A percentile compares a stretch with the other conserved stretches of the same genome.
Evolutionary conservation across 257 asterid species (phyloP).

Genomic region (Henckelia pumila): DNA sequence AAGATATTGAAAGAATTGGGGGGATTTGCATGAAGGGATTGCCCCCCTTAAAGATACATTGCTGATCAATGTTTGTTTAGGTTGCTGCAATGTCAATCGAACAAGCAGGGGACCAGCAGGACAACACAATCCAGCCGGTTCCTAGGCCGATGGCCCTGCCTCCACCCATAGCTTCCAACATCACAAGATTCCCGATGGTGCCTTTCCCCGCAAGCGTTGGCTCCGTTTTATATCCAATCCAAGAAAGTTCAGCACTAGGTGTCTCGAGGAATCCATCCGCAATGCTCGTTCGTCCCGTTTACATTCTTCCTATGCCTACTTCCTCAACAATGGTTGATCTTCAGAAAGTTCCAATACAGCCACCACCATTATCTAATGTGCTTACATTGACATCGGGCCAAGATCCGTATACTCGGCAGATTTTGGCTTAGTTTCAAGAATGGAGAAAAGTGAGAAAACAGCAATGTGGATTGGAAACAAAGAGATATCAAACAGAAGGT

Average conservation of each 20-base stretch:
- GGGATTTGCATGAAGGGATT: background rate
- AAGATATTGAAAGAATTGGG: background rate
- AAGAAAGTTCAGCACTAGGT: slow-evolving; percentile 30
- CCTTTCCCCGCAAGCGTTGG: slow-evolving; percentile 39
- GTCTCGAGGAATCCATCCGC: slow-evolving; percentile 28
- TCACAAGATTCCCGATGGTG: slow-evolving; percentile 41
- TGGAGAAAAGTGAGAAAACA: slow-evolving; percentile 38
- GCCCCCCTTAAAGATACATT: too few relatives aligned
- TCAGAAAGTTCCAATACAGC: slow-evolving; percentile 35
- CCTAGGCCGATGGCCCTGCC: slow-evolving; percentile 27
- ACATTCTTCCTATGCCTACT: slow-evolving; percentile 24
- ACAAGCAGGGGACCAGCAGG: slow-evolving; percentile 40
- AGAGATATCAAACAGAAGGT: slow-evolving; percentile 16
- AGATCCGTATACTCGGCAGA: slow-evolving; percentile 42
- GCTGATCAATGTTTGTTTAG: slow-evolving; percentile 30
- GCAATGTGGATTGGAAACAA: slow-evolving; percentile 40
- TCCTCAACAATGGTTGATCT: slow-evolving; percentile 41
- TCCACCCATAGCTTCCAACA: slow-evolving; percentile 27
- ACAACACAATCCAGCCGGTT: slow-evolving; percentile 20
- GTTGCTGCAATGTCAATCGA: slow-evolving; percentile 50
- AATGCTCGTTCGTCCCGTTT: slow-evolving; percentile 16
- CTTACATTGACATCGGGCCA: slow-evolving; percentile 55
- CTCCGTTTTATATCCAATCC: slow-evolving; percentile 48
- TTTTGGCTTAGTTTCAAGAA: slow-evolving; percentile 36
- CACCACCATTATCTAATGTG: slow-evolving; percentile 49